Conservation (phyloP, 345 rosid genomes). For the Dipteronia sinensis region DNA sequence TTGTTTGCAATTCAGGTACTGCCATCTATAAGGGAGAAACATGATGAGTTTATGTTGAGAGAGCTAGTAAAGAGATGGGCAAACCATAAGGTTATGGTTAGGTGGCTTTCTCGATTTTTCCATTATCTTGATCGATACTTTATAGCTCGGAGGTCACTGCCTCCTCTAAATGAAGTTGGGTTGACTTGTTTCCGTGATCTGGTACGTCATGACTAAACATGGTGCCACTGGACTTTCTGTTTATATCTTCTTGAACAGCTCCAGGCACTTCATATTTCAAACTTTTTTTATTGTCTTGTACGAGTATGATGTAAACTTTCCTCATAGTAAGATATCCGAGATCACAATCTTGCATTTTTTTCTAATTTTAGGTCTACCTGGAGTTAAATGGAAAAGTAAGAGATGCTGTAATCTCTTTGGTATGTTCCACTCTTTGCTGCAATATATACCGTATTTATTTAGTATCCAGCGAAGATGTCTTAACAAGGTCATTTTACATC, state of each 20-base stretch:
- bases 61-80: slow-evolving; percentile 63
- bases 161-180: slow-evolving; percentile 53
- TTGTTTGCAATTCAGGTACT: slow-evolving; percentile 39
- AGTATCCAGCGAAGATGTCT: neutral
- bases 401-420: slow-evolving; percentile 59
- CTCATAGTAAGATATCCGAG: neutral
- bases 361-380: slow-evolving; percentile 42
- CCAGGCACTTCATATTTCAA: neutral
- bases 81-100: slow-evolving; percentile 59
- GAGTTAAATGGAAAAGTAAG: slow-evolving; percentile 45
- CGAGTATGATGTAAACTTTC: neutral
- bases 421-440: slow-evolving; percentile 26
- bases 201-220: slow-evolving; percentile 34
- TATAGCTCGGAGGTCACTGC: slow-evolving; percentile 49
- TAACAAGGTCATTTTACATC: slow-evolving; percentile 9
- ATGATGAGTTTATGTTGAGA: slow-evolving; percentile 61
- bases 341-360: neutral
- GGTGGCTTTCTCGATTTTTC: slow-evolving; percentile 63
- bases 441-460: neutral
- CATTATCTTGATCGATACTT: slow-evolving; percentile 60
- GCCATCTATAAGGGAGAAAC: slow-evolving; percentile 57
- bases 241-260: neutral
- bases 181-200: slow-evolving; percentile 59
- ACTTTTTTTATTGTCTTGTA: neutral
- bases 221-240: neutral